Percentiles rank a stretch among this genome's conserved stretches.
phyloP scores from a whole-genome alignment of 768 basidiomycete species.

The Holtermannia corniformis region DNA sequence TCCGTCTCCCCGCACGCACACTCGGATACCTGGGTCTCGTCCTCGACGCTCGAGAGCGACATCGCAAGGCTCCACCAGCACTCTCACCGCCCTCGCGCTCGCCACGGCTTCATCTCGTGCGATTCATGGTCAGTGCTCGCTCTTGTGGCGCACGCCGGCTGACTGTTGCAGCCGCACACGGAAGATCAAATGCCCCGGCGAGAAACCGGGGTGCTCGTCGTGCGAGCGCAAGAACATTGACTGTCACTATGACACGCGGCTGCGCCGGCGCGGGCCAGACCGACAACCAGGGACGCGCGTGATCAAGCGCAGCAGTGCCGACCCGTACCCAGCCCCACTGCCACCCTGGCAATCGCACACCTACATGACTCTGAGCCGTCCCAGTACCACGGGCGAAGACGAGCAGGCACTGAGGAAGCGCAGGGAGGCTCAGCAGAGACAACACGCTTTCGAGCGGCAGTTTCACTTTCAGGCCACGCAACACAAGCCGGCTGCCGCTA shows the following conservation, averaged over 20 bases:
- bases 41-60: background rate
- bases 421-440: no score
- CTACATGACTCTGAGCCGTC: no score
- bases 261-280: background rate
- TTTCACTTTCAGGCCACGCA: no score
- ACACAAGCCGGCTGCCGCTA: no score
- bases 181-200: constrained; percentile 7
- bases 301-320: background rate
- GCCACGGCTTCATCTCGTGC: background rate
- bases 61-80: background rate
- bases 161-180: background rate
- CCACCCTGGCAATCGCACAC: no score
- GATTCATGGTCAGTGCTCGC: background rate
- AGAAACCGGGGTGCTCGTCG: constrained; percentile 1
- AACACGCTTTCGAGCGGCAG: no score
- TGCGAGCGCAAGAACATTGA: background rate
- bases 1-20: no score
- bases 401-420: no score
- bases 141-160: background rate
- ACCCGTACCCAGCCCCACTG: no score
- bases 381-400: no score
- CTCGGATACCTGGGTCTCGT: no score
- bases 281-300: background rate
- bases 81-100: background rate
- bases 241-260: background rate